Conservation (phyloP, 139 green algal genomes). For the Chlamydomonas sphaeroides region DNA sequence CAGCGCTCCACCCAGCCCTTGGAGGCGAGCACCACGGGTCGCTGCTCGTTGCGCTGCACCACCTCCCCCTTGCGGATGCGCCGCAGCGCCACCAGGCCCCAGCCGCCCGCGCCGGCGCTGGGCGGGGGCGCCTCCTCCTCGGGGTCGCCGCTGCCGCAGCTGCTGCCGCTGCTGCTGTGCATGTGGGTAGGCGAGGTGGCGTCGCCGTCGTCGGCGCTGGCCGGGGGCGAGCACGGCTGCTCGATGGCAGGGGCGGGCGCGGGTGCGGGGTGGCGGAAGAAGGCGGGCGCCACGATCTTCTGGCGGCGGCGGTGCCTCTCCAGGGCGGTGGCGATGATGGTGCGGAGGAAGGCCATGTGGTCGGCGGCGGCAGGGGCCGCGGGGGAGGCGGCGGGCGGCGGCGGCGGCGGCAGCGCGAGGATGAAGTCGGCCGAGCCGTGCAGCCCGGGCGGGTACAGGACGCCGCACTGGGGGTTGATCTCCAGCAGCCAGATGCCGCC, state of each 20-base stretch:
- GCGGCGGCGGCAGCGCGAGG: slow-evolving; percentile 21
- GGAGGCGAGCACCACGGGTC: neutral
- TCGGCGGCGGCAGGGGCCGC: neutral
- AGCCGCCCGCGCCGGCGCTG: neutral
- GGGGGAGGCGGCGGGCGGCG: too few species aligned
- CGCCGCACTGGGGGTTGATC: slow-evolving; percentile 54
- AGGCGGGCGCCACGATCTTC: neutral
- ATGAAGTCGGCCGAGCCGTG: slow-evolving; percentile 44
- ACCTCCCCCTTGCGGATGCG: neutral
- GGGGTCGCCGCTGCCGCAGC: too few species aligned
- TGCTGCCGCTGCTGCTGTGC: too few species aligned
- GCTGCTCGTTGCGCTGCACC: slow-evolving; percentile 26
- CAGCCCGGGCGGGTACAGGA: slow-evolving; percentile 39
- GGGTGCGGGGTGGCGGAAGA: neutral
- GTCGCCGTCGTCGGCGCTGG: too few species aligned
- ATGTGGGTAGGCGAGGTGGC: too few species aligned
- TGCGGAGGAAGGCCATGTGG: slow-evolving; percentile 29
- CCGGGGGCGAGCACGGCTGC: too few species aligned
- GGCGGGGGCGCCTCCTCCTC: too few species aligned
- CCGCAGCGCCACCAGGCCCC: neutral
- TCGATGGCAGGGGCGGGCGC: too few species aligned
- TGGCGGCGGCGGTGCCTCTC: neutral
- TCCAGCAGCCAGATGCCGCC: slow-evolving; percentile 48
- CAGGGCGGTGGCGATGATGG: slow-evolving; percentile 17
- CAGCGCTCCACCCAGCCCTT: slow-evolving; percentile 11